phyloP scores from a whole-genome alignment of 345 rosid species.

The Gossypium raimondii region DNA sequence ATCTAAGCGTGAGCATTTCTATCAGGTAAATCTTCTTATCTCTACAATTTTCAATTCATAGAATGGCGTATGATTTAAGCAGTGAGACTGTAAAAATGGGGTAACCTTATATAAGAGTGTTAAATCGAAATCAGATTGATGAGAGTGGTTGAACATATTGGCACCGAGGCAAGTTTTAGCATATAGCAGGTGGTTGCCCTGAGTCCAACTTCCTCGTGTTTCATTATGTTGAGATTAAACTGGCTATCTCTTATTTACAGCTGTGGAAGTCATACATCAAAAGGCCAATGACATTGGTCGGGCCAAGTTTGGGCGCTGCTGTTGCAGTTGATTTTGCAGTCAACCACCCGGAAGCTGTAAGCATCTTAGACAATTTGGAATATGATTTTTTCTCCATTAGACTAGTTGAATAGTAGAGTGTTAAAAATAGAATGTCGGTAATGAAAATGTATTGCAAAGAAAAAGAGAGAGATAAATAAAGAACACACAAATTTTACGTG shows the following conservation, averaged over 20 bases:
- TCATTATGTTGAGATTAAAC: slow-evolving; percentile 7
- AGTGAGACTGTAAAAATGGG: neutral
- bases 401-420: neutral
- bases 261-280: slow-evolving; percentile 78
- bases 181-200: neutral
- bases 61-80: neutral
- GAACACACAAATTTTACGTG: too few relatives aligned
- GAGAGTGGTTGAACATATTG: neutral
- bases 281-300: slow-evolving; percentile 78
- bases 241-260: slow-evolving; percentile 30
- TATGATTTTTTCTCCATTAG: neutral
- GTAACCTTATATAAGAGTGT: neutral
- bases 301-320: slow-evolving; percentile 98
- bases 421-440: too few relatives aligned
- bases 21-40: slow-evolving; percentile 44
- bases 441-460: too few relatives aligned
- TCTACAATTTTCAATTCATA: neutral
- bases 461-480: too few relatives aligned
- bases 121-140: neutral
- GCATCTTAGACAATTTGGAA: slow-evolving; percentile 16
- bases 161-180: neutral
- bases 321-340: slow-evolving; percentile 78
- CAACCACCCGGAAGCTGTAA: slow-evolving; percentile 83
- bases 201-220: neutral
- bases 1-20: slow-evolving; percentile 72